Conservation (phyloP, 345 rosid genomes). For the Adansonia digitata region DNA sequence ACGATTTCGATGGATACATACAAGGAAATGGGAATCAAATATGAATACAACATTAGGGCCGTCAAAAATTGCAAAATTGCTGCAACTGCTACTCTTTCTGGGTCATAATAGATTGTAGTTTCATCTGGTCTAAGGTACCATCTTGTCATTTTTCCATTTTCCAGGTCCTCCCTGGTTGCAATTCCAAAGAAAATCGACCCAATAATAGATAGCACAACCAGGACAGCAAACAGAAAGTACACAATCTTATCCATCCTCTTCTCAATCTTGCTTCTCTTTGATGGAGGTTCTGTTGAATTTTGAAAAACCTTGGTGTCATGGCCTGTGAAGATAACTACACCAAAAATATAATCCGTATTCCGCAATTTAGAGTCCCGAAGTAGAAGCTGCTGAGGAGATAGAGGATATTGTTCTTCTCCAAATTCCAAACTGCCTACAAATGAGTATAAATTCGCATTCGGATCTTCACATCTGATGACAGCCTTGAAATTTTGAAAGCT, state of each 20-base stretch:
- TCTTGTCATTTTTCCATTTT: slow-evolving; percentile 66
- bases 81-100: slow-evolving; percentile 53
- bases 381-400: slow-evolving; percentile 84
- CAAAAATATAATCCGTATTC: slow-evolving; percentile 85
- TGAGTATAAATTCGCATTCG: slow-evolving; percentile 81
- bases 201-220: slow-evolving; percentile 56
- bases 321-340: slow-evolving; percentile 85
- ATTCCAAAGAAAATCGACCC: slow-evolving; percentile 80
- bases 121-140: slow-evolving; percentile 91
- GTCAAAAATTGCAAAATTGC: slow-evolving; percentile 69
- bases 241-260: slow-evolving; percentile 76
- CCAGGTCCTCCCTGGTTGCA: slow-evolving; percentile 57
- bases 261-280: slow-evolving; percentile 91
- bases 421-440: slow-evolving; percentile 71
- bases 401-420: slow-evolving; percentile 59
- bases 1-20: slow-evolving; percentile 93
- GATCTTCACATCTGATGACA: slow-evolving; percentile 83
- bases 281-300: slow-evolving; percentile 87
- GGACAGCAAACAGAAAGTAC: slow-evolving; percentile 51
- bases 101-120: slow-evolving; percentile 60
- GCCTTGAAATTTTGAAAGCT: slow-evolving; percentile 62
- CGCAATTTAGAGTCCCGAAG: slow-evolving; percentile 84
- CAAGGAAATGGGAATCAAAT: slow-evolving; percentile 88
- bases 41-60: slow-evolving; percentile 83
- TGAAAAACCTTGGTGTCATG: slow-evolving; percentile 89